Evolutionary conservation across 164 flowering plant species (phyloP), one percentile per base, ranked within the genome.

Genomic region (Piper longum): DNA sequence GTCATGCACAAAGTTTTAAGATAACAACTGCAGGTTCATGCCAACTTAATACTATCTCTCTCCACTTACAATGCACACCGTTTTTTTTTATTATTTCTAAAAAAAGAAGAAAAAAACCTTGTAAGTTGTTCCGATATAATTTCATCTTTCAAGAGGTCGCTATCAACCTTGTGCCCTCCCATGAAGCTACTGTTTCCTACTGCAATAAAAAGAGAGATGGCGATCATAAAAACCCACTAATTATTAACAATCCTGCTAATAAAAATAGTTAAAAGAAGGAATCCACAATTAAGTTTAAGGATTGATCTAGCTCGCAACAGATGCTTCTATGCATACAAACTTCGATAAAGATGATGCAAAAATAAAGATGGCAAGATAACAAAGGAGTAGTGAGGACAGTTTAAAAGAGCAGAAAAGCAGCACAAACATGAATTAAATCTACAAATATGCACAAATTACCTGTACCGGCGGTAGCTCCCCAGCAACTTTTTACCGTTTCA

Each of bases 111-210:
- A 41, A 58, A 5, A 12, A 80, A 91, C 96, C 98, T 84, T 43
- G 92, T 93, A 56, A 93, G 81, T 57, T 93, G 99, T 77, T 93
- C 99, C 61, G 97, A 85, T 60, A 90, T 93, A 65, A 93, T 80
- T 71, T 93, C 99, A 78, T 93, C 96, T 59, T 72, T 70, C 42
- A 87, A 72, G 74, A 86, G 78, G 72, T 85, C 84, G 36, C 59
- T 43, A 67, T 72, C 66, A 62, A 42, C 62, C 57, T 36, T 67
- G 54, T 66, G 67, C 45, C 59, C 57, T 39, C 67, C 54, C 55
- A n/a, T 16, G 26, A 57, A 57, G 60, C 60, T 26, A 14, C 41
- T 41, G 12, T 26, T 57, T n/a, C 42, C 60, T 57, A 13, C 60
- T 7, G 16, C 16, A 7, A 26, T 9, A 6, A 3, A 54, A 57